Base-by-base conservation (phyloP, 1,284 basidiomycete genomes). In the Tausonia pullulans region DNA sequence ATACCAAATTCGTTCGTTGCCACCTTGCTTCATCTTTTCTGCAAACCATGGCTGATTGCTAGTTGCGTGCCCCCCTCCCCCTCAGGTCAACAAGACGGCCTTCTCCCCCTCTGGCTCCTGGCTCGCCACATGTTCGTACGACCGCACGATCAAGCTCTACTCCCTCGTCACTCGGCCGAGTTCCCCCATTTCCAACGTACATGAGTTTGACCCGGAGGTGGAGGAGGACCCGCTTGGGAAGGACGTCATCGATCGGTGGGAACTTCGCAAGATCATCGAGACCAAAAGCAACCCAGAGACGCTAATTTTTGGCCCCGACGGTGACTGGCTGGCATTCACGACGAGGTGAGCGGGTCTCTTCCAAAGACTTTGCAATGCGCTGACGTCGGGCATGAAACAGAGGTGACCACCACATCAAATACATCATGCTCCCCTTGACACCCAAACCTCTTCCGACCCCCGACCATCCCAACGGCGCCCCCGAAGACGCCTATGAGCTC, bases 51-150 rank as follows among this genome's bases (percentile, higher is more conserved):
- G 27, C 27, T 54, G 7, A 27, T n/a, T 54, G n/a, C 39, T 53
- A 53, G n/a, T 53, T 11, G 6, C 39, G 51, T 27, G 27, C 27
- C 27, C 27, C 27, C n/a, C 7, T 8, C 9, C 14, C 41, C 41
- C 4, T 44, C 44, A 63, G 62, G 62, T 77, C 52, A 73, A 76
- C 10, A 70, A 74, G 46, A 71, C 73, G 3, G 70, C 70, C 4
- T 77, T 77, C 65, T 74, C 73, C 0, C 69, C 1, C 68, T 73
- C 51, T 72, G 76, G 3, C 60, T 67, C 11, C 13, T 77, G 67
- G 64, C 66, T 78, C 8, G 75, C 75, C 4, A 74, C 74, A 0
- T 74, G 74, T 4, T 75, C 73, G 40, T 77, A 77, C 68, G 77
- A 78, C 68, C 70, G 69, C 41, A 70, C 69, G 11, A 70, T 78